Conservation (phyloP, 2,329 filamentous ascomycete species). For the Cladophialophora bantiana region DNA sequence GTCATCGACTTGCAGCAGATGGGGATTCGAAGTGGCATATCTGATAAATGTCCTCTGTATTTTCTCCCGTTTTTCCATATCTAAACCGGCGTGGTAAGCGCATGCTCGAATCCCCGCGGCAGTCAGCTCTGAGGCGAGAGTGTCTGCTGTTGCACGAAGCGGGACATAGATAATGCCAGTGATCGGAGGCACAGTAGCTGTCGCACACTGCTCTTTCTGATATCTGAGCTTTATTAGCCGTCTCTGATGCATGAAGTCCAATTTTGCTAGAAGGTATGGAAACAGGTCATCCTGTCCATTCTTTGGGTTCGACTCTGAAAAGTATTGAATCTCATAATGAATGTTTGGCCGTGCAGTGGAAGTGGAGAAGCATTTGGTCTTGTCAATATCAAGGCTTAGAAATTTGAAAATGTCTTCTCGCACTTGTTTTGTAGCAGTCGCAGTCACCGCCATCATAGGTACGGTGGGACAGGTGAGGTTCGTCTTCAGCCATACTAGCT, state of each 20-base stretch:
- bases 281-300: slow-evolving; percentile 75
- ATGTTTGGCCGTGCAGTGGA: slow-evolving; percentile 84
- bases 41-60: slow-evolving; percentile 48
- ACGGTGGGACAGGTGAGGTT: slow-evolving; percentile 75
- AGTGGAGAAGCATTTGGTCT: slow-evolving; percentile 76
- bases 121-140: slow-evolving; percentile 49
- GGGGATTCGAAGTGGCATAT: slow-evolving; percentile 37
- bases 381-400: slow-evolving; percentile 67
- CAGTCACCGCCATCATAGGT: slow-evolving; percentile 90
- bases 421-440: slow-evolving; percentile 83
- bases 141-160: slow-evolving; percentile 50
- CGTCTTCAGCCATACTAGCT: slow-evolving; percentile 82
- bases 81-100: slow-evolving; percentile 67
- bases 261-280: slow-evolving; percentile 76
- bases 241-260: slow-evolving; percentile 74
- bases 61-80: slow-evolving; percentile 71
- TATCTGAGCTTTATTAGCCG: slow-evolving; percentile 62
- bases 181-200: slow-evolving; percentile 45
- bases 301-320: slow-evolving; percentile 45
- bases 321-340: slow-evolving; percentile 83
- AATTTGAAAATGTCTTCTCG: slow-evolving; percentile 81
- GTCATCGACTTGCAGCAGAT: slow-evolving; percentile 23
- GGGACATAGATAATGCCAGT: slow-evolving; percentile 58
- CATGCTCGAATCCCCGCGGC: slow-evolving; percentile 49
- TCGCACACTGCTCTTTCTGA: slow-evolving; percentile 44